A percentile compares a stretch with the other conserved stretches of the same genome.
These are phyloP conservation scores for Plasmodium inui DNA, from an alignment of 169 alveolate species.

Conservation along the genomic window DNA sequence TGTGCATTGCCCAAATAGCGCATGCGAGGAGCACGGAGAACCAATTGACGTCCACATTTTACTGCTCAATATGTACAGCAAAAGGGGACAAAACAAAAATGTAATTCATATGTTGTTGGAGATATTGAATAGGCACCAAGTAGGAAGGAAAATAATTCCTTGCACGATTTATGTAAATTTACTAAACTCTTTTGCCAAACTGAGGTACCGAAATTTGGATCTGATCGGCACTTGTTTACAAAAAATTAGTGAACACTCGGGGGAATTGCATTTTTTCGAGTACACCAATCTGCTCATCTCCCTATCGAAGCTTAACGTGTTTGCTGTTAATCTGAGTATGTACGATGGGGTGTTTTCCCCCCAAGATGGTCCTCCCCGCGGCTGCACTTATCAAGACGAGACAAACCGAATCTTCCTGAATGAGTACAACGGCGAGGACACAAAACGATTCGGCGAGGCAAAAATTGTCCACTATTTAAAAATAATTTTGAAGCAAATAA, in stretches of 20 bases:
- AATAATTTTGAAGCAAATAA: slow-evolving; percentile 23
- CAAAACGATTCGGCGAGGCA: not conserved
- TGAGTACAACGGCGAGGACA: slow-evolving; percentile 1
- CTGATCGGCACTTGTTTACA: slow-evolving; percentile 27
- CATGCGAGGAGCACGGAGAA: not conserved
- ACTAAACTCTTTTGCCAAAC: slow-evolving; percentile 60
- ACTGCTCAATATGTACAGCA: slow-evolving; percentile 51
- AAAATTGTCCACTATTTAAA: slow-evolving; percentile 6
- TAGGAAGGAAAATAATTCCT: not conserved
- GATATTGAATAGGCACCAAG: slow-evolving; percentile 12
- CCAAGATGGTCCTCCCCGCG: not conserved
- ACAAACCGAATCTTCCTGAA: slow-evolving; percentile 19
- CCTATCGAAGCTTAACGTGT: slow-evolving; percentile 49
- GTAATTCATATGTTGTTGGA: slow-evolving; percentile 16
- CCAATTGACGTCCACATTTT: not conserved
- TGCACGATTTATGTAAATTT: slow-evolving; percentile 35
- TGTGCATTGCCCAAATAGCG: not conserved
- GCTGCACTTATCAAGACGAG: not conserved
- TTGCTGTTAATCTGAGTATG: slow-evolving; percentile 11
- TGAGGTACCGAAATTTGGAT: slow-evolving; percentile 41
- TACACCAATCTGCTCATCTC: slow-evolving; percentile 50
- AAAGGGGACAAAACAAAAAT: slow-evolving; percentile 38
- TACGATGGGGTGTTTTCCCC: slow-evolving; percentile 5
- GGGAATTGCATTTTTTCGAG: slow-evolving; percentile 32
- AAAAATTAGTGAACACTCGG: slow-evolving; percentile 23